Conservation (phyloP, 768 basidiomycete species). For the Collybiopsis confluens region DNA sequence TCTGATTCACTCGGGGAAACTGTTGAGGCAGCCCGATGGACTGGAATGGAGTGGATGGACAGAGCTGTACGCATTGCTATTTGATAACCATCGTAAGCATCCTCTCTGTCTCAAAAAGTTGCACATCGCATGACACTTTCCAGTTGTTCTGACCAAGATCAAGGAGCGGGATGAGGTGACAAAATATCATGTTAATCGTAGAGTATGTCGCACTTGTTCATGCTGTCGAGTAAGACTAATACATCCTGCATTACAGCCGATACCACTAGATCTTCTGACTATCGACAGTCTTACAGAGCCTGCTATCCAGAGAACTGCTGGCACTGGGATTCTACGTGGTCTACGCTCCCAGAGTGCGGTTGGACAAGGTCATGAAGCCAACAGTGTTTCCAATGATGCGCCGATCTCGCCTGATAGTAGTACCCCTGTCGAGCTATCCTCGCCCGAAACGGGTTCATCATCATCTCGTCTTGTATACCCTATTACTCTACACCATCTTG, state of each 20-base stretch:
- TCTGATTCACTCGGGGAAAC: conserved; percentile 76
- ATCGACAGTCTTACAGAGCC: conserved; percentile 80
- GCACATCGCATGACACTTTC: conserved; percentile 17
- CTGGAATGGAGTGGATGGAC: conserved; percentile 75
- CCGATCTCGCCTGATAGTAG: neutral
- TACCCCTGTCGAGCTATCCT: conserved; percentile 6
- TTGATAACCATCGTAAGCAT: conserved; percentile 87
- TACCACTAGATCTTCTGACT: conserved; percentile 86
- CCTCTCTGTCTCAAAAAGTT: too few relatives aligned
- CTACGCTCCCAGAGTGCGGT: conserved; percentile 40
- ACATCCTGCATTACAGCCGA: conserved; percentile 56
- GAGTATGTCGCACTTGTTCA: neutral
- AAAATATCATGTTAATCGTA: too few relatives aligned
- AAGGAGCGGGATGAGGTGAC: too few relatives aligned
- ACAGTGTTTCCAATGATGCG: neutral
- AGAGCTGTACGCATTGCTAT: conserved; percentile 84
- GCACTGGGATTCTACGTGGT: conserved; percentile 59
- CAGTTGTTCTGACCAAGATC: neutral
- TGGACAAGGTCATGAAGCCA: neutral
- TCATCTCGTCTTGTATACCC: conserved; percentile 72
- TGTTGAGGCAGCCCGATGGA: conserved; percentile 81
- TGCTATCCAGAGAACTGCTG: conserved; percentile 56
- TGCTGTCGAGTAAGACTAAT: neutral
- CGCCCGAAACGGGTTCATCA: conserved; percentile 21
- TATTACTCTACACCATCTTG: conserved; percentile 85